Evolutionary conservation across 2,329 filamentous ascomycete genomes (phyloP).

Genomic region (Aspergillus chevalieri): DNA sequence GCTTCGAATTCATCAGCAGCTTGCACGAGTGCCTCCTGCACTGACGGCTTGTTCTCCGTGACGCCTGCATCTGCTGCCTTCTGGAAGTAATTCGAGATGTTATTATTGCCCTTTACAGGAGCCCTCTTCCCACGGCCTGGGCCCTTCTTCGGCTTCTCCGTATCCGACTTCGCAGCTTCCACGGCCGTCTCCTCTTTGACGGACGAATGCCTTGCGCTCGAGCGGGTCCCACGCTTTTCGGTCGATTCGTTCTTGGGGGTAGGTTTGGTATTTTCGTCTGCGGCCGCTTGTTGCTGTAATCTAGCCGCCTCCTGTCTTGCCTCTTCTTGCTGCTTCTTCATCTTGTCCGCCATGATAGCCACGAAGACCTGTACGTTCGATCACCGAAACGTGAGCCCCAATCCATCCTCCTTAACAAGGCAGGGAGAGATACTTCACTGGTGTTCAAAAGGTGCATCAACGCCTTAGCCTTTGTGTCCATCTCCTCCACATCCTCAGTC

Average conservation of each 20-base stretch:
- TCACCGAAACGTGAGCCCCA: conserved; percentile 1
- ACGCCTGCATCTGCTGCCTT: conserved; percentile 53
- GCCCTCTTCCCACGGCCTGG: conserved; percentile 20
- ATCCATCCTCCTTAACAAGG: background rate
- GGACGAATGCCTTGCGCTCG: conserved; percentile 16
- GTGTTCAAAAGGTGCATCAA: conserved; percentile 42
- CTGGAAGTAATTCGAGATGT: conserved; percentile 56
- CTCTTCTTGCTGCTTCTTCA: conserved; percentile 44
- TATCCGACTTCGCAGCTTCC: conserved; percentile 9
- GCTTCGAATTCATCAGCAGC: conserved; percentile 53
- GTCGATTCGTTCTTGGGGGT: conserved; percentile 6
- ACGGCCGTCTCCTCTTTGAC: conserved; percentile 15
- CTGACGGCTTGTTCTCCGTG: conserved; percentile 47
- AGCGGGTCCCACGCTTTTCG: conserved; percentile 29
- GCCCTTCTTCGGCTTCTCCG: conserved; percentile 21
- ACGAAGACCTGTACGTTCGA: conserved; percentile 37
- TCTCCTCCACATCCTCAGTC: conserved; percentile 28
- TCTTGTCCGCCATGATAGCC: conserved; percentile 45
- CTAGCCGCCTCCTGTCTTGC: conserved; percentile 33
- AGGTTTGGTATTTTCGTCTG: conserved; percentile 23
- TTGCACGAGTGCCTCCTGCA: conserved; percentile 54
- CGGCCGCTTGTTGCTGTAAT: conserved; percentile 16
- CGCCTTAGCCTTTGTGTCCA: conserved; percentile 40
- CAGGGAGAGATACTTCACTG: conserved; percentile 31
- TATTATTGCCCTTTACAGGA: conserved; percentile 24